Conservation (phyloP, 192 early-diverging fungal species). For the Haplosporangium gracile region DNA sequence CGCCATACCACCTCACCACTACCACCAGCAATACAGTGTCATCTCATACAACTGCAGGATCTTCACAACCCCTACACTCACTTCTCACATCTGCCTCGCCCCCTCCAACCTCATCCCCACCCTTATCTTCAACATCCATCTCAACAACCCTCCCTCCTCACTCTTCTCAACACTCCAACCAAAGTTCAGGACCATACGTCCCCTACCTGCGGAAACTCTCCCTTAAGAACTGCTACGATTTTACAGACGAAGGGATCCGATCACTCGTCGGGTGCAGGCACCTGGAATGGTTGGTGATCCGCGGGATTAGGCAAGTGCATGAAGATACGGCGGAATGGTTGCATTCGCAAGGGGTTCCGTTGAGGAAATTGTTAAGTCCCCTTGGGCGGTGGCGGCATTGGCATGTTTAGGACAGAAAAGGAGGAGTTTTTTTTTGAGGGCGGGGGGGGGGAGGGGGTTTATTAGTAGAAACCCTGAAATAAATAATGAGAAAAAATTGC, state of each 20-base stretch:
- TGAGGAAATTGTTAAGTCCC: conserved; percentile 32
- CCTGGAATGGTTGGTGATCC: conserved; percentile 31
- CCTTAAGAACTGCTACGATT: conserved; percentile 38
- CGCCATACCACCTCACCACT: not conserved
- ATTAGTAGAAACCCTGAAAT: not conserved
- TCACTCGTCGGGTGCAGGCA: conserved; percentile 32
- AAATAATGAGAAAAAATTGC: not conserved
- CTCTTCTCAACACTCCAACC: too few relatives aligned
- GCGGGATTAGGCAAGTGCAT: conserved; percentile 33
- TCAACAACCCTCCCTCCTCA: not conserved
- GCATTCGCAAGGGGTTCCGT: conserved; percentile 45
- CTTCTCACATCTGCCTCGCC: not conserved
- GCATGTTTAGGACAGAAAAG: not conserved
- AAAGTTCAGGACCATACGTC: not conserved
- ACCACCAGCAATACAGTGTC: not conserved
- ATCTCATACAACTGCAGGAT: not conserved
- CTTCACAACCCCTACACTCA: not conserved
- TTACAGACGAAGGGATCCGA: conserved; percentile 30
- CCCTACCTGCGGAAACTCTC: conserved; percentile 22
- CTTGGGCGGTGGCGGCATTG: conserved; percentile 48
- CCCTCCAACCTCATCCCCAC: not conserved
- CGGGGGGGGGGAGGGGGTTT: not conserved
- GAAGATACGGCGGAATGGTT: conserved; percentile 38
- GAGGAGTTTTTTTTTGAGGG: too few relatives aligned
- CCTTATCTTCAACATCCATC: not conserved